Conservation (phyloP, 208 protist species). For the Leishmania tropica region DNA sequence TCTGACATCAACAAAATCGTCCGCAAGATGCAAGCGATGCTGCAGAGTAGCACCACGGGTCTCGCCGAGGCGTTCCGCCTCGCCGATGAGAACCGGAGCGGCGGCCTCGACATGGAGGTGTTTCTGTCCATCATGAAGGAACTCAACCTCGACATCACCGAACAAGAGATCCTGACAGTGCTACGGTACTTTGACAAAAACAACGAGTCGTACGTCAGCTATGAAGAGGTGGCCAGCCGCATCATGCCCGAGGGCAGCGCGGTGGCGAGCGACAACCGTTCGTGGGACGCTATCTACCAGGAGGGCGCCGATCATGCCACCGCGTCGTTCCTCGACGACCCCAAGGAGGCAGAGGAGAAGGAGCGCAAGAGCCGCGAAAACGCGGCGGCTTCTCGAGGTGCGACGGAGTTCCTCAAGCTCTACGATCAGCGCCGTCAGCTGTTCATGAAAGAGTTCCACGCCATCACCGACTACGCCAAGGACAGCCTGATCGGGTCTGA, state of each 20-base stretch:
- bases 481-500: constrained; percentile 86
- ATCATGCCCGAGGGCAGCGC: constrained; percentile 75
- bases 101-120: constrained; percentile 75
- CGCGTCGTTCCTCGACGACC: constrained; percentile 63
- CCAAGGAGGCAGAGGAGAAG: constrained; percentile 59
- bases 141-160: constrained; percentile 78
- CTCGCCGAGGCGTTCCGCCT: constrained; percentile 79
- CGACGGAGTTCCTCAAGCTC: constrained; percentile 71
- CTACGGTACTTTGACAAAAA: constrained; percentile 93
- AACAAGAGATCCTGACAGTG: constrained; percentile 93
- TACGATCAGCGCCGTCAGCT: constrained; percentile 87
- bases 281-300: constrained; percentile 78
- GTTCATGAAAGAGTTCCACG: constrained; percentile 88
- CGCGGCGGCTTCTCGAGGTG: constrained; percentile 50
- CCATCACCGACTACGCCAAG: constrained; percentile 85
- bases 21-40: constrained; percentile 88
- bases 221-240: constrained; percentile 84
- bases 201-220: constrained; percentile 90
- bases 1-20: constrained; percentile 91
- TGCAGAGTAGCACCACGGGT: constrained; percentile 75
- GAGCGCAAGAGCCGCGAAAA: constrained; percentile 35
- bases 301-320: constrained; percentile 65
- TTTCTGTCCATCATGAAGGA: constrained; percentile 76
- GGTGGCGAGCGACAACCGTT: constrained; percentile 65
- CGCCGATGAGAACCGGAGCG: constrained; percentile 59